phyloP scores from a whole-genome alignment of 148 eudicot species.

The Chenopodium berlandieri region DNA sequence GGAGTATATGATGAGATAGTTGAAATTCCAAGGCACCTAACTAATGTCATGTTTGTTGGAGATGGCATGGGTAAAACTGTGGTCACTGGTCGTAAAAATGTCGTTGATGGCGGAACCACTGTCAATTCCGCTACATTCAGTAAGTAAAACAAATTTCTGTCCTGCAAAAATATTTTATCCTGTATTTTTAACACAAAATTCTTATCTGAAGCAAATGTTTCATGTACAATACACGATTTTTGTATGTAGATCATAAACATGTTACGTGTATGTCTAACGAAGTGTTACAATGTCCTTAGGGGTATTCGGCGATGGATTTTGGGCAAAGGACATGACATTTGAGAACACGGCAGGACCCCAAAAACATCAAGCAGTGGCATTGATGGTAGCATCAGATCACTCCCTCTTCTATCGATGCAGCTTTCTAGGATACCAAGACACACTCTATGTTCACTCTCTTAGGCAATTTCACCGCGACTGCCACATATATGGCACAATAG shows the following conservation, averaged over 20 bases:
- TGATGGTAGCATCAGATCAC: constrained; percentile 51
- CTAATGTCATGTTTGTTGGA: constrained; percentile 67
- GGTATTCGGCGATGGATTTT: constrained; percentile 60
- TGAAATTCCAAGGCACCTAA: constrained; percentile 42
- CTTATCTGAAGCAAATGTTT: background rate
- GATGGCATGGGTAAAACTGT: constrained; percentile 72
- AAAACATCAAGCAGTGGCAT: constrained; percentile 70
- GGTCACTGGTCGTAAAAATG: constrained; percentile 54
- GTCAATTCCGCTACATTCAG: constrained; percentile 61
- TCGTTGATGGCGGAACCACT: constrained; percentile 53
- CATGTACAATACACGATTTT: background rate
- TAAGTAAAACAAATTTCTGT: constrained; percentile 13
- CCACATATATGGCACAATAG: constrained; percentile 63
- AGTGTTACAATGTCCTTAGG: constrained; percentile 25
- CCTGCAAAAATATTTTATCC: too few relatives aligned
- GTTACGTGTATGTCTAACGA: background rate
- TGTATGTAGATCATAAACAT: background rate
- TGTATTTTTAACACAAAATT: background rate
- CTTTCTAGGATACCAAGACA: constrained; percentile 68
- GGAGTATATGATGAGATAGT: constrained; percentile 65
- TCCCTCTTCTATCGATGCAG: constrained; percentile 61
- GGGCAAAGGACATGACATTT: constrained; percentile 71
- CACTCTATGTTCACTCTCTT: constrained; percentile 47
- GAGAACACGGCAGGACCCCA: constrained; percentile 69
- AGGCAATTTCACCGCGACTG: constrained; percentile 79